Base-by-base conservation (phyloP, 768 basidiomycete genomes). In the Guyanaporus albipodus region DNA sequence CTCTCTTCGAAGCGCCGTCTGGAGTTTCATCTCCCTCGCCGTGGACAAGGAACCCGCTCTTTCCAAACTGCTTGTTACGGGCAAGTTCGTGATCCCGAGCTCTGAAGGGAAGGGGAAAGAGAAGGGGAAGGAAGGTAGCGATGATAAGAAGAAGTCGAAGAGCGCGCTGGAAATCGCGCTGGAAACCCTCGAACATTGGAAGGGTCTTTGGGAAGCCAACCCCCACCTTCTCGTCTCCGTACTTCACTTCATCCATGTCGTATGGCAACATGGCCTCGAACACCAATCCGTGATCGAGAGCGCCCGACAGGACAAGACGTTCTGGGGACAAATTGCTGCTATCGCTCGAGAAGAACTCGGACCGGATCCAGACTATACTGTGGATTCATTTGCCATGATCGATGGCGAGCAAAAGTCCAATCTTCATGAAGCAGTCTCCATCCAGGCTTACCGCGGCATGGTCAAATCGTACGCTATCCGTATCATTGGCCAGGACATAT, bases 1-100 rank as follows among this genome's bases (percentile, higher is more conserved):
- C 17, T 60, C 74, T 8, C 73, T 90, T 26, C 82, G 87, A 17
- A 83, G 77, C 40, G 78, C 85, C 0, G 80, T 89, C 6, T 97
- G 94, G 93, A 78, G 77, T 51, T 85, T 95, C 53, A 82, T 95
- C 31, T 70, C 87, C 0, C 73, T 89, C 15, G 84, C 88, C 2
- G 80, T 94, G 12, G 83, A 89, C 56, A 85, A 84, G 50, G 91
- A 93, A 60, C 91, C 94, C 1, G 91, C 93, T 0, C 72, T 95
- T 5, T 83, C 87, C 2, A 75, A 81, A 44, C 71, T 96, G 22
- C 83, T 93, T 48, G 83, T 93, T 26, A 76, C 81, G 0, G 91
- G 91, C 4, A 76, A 79, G 33, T 85, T 89, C 54, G 76, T 75
- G 39, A 67, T 74, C 4, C 76, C 79, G 3, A 58, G 49, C 29